Evolutionary conservation across 2,329 filamentous ascomycete species (phyloP).

Genomic region (Aspergillus pseudoglaucus): DNA sequence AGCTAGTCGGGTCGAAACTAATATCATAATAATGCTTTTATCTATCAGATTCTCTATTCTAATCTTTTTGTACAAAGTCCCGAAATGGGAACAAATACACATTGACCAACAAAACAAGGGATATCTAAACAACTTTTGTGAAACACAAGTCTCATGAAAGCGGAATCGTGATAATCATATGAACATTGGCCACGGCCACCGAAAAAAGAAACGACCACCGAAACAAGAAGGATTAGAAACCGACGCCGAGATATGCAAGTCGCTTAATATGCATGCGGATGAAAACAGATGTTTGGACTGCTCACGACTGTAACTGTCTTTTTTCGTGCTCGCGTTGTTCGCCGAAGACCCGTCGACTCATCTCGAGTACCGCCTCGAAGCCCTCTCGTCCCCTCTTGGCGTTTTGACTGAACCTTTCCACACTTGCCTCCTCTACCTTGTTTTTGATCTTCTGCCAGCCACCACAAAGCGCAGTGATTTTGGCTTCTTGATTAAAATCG

Average conservation of each 20-base stretch:
- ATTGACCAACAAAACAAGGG: neutral
- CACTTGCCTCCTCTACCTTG: conserved; percentile 85
- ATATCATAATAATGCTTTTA: neutral
- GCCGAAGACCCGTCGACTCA: conserved; percentile 84
- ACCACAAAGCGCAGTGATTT: conserved; percentile 89
- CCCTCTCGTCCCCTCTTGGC: conserved; percentile 84
- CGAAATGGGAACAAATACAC: neutral
- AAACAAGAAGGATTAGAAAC: conserved; percentile 9
- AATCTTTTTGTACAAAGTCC: neutral
- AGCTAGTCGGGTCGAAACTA: neutral
- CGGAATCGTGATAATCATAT: neutral
- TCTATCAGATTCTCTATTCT: neutral
- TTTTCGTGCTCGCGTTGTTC: conserved; percentile 68
- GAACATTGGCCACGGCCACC: neutral
- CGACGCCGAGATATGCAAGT: conserved; percentile 27
- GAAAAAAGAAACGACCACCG: conserved; percentile 2
- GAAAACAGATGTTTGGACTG: neutral
- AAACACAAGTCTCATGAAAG: conserved; percentile 5
- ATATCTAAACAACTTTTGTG: conserved; percentile 6
- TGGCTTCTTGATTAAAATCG: conserved; percentile 79
- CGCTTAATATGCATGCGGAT: conserved; percentile 20
- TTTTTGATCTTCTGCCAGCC: conserved; percentile 98
- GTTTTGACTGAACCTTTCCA: conserved; percentile 86
- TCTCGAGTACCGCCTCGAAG: conserved; percentile 89
- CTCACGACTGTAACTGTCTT: conserved; percentile 34